Evolutionary conservation across 108 stramenopile species (phyloP), one percentile per base, ranked within the genome.

Genomic region (Discostella stelligeroides): DNA sequence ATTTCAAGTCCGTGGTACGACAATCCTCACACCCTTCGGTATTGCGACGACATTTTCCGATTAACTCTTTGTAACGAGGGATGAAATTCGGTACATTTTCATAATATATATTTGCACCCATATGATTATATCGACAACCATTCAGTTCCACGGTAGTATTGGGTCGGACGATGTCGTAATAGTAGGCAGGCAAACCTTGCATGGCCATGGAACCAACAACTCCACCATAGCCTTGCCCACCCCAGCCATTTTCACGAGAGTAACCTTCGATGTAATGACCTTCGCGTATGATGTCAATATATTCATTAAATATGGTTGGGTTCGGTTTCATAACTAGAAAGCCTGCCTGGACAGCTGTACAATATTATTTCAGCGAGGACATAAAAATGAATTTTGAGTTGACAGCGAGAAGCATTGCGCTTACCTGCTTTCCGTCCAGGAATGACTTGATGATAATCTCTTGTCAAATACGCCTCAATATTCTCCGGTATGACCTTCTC

Each of bases 191-290:
- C 2, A 84, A 64, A 7, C 90, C 90, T 59, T 91, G 90, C 66
- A 81, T 81, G 11, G 90, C 87, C 90, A 91, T 91, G 34, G 85
- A 82, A n/a, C 90, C 90, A 25, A 83, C 82, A 24, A 85, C 86
- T 12, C 86, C 87, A 23, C 87, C 87, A 53, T 88, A 88, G 34
- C 89, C 89, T 34, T 72, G 34, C 0, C 82, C 86, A 24, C 73
- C 81, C 90, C 90, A 91, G 3, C 90, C 90, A 39, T 69, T 70
- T 13, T 68, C 75, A 1, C 70, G 21, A 2, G 84, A 81, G n/a
- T 82, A 74, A 4, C 90, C 90, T 15, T 41, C 66, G 9, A 69
- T 64, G 45, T 84, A 91, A 54, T 91, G 79, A 21, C 86, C 87
- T 38, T 84, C 76, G 20, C 63, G 66, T 42, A 91, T 91, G 21